Percentiles rank a stretch among this genome's conserved stretches.
Conservation (phyloP, 2,329 filamentous ascomycete species). For the Neospermospora avenae region DNA sequence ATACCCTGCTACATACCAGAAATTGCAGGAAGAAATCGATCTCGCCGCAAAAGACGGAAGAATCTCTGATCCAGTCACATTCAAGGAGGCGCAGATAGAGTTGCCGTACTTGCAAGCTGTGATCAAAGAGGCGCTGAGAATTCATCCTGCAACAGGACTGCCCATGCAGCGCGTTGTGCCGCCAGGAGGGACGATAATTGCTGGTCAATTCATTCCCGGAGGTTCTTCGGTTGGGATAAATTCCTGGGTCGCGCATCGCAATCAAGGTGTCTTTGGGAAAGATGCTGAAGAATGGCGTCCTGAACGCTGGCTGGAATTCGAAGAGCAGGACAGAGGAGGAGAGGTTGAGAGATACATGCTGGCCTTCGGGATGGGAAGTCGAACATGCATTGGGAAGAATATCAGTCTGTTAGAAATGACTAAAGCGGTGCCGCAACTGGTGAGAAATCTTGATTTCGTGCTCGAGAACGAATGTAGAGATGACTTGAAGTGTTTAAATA, state of each 20-base stretch:
- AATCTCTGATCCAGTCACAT: slow-evolving; percentile 35
- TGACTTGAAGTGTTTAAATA: slow-evolving; percentile 23
- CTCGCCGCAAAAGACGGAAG: slow-evolving; percentile 13
- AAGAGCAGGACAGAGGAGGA: slow-evolving; percentile 41
- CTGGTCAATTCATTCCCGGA: slow-evolving; percentile 40
- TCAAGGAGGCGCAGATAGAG: slow-evolving; percentile 38
- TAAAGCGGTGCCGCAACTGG: slow-evolving; percentile 41
- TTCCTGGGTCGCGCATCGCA: slow-evolving; percentile 36
- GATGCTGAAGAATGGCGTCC: slow-evolving; percentile 48
- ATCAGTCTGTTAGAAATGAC: slow-evolving; percentile 43
- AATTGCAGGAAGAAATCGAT: slow-evolving; percentile 37
- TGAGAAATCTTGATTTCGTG: slow-evolving; percentile 32
- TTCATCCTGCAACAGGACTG: slow-evolving; percentile 48
- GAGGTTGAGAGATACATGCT: slow-evolving; percentile 45
- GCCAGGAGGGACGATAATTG: slow-evolving; percentile 41
- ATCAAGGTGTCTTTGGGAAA: slow-evolving; percentile 45
- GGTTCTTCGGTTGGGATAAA: slow-evolving; percentile 36
- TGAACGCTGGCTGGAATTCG: slow-evolving; percentile 47
- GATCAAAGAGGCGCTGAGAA: slow-evolving; percentile 49
- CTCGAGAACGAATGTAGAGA: slow-evolving; percentile 20
- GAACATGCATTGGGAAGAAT: slow-evolving; percentile 44
- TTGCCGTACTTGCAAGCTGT: slow-evolving; percentile 48
- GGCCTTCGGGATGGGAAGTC: slow-evolving; percentile 40
- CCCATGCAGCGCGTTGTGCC: slow-evolving; percentile 49
- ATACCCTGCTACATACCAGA: slow-evolving; percentile 26